These are phyloP conservation scores for Phialophora verrucosa DNA, from an alignment of 2,329 filamentous ascomycete genomes.

Conservation along the genomic window DNA sequence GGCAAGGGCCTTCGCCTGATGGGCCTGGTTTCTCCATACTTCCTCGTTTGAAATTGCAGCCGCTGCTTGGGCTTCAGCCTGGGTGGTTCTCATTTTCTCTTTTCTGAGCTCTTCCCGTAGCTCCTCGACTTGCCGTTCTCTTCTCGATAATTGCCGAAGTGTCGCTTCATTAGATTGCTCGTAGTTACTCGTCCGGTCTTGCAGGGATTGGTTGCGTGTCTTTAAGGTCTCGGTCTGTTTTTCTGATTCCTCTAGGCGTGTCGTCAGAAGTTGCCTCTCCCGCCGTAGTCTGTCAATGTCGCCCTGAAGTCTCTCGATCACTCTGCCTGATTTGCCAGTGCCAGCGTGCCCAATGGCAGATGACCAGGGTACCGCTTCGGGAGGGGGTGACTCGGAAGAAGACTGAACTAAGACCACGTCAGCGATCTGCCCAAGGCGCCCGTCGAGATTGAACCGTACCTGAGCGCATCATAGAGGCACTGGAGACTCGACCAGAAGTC, in stretches of 20 bases:
- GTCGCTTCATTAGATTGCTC: slow-evolving; percentile 56
- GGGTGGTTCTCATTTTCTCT: slow-evolving; percentile 50
- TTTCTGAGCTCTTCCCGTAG: slow-evolving; percentile 47
- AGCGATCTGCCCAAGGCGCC: neutral
- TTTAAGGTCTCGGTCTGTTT: slow-evolving; percentile 54
- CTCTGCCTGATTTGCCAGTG: slow-evolving; percentile 57
- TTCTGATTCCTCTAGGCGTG: slow-evolving; percentile 54
- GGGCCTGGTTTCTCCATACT: slow-evolving; percentile 41
- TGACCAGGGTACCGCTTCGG: slow-evolving; percentile 52
- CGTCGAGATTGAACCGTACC: slow-evolving; percentile 20
- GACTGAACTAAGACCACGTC: slow-evolving; percentile 28
- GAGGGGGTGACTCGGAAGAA: slow-evolving; percentile 36
- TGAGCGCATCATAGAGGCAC: slow-evolving; percentile 37
- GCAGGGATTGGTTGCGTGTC: slow-evolving; percentile 52
- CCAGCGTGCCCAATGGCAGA: slow-evolving; percentile 57
- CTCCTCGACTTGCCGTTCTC: slow-evolving; percentile 56
- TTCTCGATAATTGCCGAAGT: slow-evolving; percentile 52
- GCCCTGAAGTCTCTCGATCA: slow-evolving; percentile 58
- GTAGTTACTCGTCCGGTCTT: slow-evolving; percentile 53
- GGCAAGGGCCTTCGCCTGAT: slow-evolving; percentile 38
- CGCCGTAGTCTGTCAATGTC: slow-evolving; percentile 57
- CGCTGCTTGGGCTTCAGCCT: slow-evolving; percentile 49
- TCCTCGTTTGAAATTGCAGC: slow-evolving; percentile 38
- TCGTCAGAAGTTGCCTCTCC: slow-evolving; percentile 53
- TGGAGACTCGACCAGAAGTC: slow-evolving; percentile 34